Base-by-base conservation (phyloP, 2,329 filamentous ascomycete genomes). In the Xylariaceae sp. region DNA sequence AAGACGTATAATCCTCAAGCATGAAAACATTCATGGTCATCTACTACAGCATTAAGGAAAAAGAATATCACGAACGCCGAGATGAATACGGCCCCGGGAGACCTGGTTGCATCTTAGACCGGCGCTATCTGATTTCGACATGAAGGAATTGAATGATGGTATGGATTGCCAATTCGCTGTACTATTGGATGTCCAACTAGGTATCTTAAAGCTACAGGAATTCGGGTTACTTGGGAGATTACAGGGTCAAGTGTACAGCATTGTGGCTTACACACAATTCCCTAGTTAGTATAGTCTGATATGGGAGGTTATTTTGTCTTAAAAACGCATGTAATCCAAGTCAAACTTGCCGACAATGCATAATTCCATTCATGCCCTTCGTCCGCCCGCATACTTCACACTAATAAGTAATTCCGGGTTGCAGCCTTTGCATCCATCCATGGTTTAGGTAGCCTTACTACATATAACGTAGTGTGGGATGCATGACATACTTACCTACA, bases 1-100 rank as follows among this genome's bases (percentile, higher is more conserved):
- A 74, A 57, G 65, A 67, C 14, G 56, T 42, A 37, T 69, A 48
- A 67, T 26, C 44, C 9, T 32, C 42, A 40, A 20, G 18, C 21
- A 40, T 26, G 21, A 44, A 32, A 49, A 52, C 40, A 29, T 32
- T 32, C 19, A 43, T 48, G 48, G 46, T 45, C 49, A 47, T 42
- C 23, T 26, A 26, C 23, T 26, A 26, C 23, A 21, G 41, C 32
- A 12, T 37, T 12, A 20, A 40, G 23, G 21, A 48, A 7, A 20
- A 43, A n/a, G n/a, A 43, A n/a, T 7, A 43, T 19, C 18, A 43
- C 7, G 23, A 26, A 26, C 4, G 23, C 23, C 9, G 4, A 9
- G 23, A 26, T 9, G 23, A 26, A 40, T 40, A 56, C 23, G 19
- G 42, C 41, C 18, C 45, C 45, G 42, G 26, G n/a, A 20, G 20